Evolutionary conservation across 805 yeast genomes (phyloP), one percentile per base, ranked within the genome.

Genomic region (Candida nonsorbophila): DNA sequence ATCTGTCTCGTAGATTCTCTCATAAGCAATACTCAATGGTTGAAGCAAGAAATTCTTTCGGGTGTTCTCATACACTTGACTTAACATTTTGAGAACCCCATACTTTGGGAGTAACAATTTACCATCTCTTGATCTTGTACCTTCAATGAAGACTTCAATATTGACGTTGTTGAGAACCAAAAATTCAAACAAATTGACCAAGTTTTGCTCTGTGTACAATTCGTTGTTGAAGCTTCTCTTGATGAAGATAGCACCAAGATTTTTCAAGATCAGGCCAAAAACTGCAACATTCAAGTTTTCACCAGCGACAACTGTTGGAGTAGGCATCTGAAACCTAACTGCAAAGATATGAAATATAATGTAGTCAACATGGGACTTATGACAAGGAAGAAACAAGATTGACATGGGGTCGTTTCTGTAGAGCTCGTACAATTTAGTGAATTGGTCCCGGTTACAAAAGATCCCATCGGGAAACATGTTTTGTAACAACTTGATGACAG

Each of bases 51-150:
- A 31, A 38, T 64, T 62, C 27, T 61, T 58, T 1, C 46, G 28
- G 28, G 75, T 76, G 14, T 62, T 49, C 16, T 63, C 44, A 20
- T 70, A 61, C 10, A 74, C 58, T 32, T 69, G 70, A 20, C 68
- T 53, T 24, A 75, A 55, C 25, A 65, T 68, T 47, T 75, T 76
- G 38, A 76, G 58, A 26, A 76, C 69, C 5, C 83, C 83, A 43
- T 71, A 74, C 45, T 76, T 77, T 9, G 83, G 83, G 15, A 76
- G 59, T 14, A 77, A 58, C 19, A 76, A 53, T 43, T 77, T 77
- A n/a, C 83, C 83, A 37, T 77, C 76, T 34, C 83, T 59, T 2
- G 81, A 74, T 22, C 83, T 62, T 1, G 79, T 73, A n/a, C 83
- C 83, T 47, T 76, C 83, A 28, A 76, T 71, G 41, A 76, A 76